Conservation (phyloP, 306 rosid genomes). For the Pyrus betulifolia region DNA sequence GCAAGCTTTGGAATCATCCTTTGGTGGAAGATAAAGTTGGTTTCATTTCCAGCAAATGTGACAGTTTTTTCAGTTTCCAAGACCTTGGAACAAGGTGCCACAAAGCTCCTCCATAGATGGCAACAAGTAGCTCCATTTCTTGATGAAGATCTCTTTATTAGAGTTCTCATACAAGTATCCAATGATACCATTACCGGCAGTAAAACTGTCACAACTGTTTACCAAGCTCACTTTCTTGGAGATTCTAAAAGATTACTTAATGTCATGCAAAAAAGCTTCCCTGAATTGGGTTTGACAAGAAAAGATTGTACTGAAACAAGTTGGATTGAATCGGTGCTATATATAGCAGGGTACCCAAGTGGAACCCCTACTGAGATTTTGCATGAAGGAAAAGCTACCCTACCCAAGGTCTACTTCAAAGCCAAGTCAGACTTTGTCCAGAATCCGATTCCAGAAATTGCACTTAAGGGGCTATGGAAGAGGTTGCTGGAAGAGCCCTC, state of each 20-base stretch:
- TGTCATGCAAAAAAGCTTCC: slow-evolving; percentile 41
- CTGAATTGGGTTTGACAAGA: slow-evolving; percentile 56
- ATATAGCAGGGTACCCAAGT: slow-evolving; percentile 56
- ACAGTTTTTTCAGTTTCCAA: slow-evolving; percentile 60
- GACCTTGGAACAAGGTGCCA: slow-evolving; percentile 47
- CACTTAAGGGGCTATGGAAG: slow-evolving; percentile 53
- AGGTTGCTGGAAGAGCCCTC: slow-evolving; percentile 46
- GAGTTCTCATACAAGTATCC: slow-evolving; percentile 45
- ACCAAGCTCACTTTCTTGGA: slow-evolving; percentile 63
- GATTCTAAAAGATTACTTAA: slow-evolving; percentile 38
- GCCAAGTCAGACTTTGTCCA: slow-evolving; percentile 75
- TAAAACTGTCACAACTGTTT: slow-evolving; percentile 47
- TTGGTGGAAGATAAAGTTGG: slow-evolving; percentile 74
- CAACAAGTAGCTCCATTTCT: slow-evolving; percentile 47
- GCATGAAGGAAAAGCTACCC: slow-evolving; percentile 55
- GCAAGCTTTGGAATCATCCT: slow-evolving; percentile 68
- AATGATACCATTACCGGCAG: slow-evolving; percentile 15
- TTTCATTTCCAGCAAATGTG: slow-evolving; percentile 54
- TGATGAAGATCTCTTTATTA: slow-evolving; percentile 51
- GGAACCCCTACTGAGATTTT: slow-evolving; percentile 54
- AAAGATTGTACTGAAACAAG: slow-evolving; percentile 55
- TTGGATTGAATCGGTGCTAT: slow-evolving; percentile 68
- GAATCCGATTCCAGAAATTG: slow-evolving; percentile 47
- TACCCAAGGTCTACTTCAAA: slow-evolving; percentile 60
- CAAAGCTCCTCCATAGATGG: slow-evolving; percentile 52